phyloP scores from a whole-genome alignment of 305 asterid genomes.

The Fraxinus latifolia region DNA sequence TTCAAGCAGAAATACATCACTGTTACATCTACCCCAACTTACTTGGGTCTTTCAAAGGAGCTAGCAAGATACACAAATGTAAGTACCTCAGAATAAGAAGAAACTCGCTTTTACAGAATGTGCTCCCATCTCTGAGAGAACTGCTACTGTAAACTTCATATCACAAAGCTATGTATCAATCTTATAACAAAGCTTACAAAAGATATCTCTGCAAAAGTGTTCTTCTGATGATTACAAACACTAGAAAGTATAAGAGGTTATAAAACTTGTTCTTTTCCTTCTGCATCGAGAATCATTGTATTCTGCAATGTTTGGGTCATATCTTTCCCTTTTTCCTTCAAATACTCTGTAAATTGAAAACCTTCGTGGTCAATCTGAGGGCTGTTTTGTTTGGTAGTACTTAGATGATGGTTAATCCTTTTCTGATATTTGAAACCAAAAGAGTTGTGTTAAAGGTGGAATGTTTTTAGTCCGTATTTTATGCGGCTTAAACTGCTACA shows the following conservation, averaged over 20 bases:
- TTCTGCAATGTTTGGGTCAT: not conserved
- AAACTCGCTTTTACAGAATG: not conserved
- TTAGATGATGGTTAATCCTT: not conserved
- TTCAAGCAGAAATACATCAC: not conserved
- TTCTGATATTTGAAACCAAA: not conserved
- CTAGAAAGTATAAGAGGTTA: not conserved
- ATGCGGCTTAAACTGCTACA: not conserved
- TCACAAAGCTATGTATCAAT: not conserved
- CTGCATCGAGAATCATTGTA: not conserved
- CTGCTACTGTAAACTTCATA: not conserved
- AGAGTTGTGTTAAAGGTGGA: not conserved
- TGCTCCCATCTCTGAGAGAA: not conserved
- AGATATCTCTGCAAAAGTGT: not conserved
- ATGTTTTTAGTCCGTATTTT: not conserved
- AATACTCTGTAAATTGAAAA: not conserved
- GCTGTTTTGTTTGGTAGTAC: not conserved
- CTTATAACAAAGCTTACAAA: not conserved
- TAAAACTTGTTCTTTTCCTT: not conserved
- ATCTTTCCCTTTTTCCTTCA: not conserved
- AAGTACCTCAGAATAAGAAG: not conserved
- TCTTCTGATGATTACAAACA: not conserved
- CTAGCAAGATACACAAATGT: not conserved
- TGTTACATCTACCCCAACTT: not conserved
- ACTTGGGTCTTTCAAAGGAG: not conserved
- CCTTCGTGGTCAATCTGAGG: not conserved